Conservation (phyloP, 208 protist genomes). For the Leishmania martiniquensis region DNA sequence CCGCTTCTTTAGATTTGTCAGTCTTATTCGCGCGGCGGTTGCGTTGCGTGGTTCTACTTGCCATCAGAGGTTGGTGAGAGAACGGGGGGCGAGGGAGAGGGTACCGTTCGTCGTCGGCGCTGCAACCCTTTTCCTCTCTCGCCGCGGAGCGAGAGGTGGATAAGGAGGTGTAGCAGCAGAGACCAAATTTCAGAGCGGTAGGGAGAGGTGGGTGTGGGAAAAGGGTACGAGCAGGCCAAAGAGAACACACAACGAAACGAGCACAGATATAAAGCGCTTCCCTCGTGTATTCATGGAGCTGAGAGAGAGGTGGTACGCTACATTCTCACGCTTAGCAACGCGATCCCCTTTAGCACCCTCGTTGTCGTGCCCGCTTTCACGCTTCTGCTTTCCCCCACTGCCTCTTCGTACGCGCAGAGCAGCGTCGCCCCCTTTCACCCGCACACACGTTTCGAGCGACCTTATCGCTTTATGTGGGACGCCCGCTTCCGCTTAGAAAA, state of each 20-base stretch:
- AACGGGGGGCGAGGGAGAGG: neutral
- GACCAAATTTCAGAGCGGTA: neutral
- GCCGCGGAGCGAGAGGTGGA: neutral
- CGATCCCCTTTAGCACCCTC: too few species aligned
- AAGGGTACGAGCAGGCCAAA: neutral
- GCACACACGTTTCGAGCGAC: neutral
- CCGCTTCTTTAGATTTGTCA: neutral
- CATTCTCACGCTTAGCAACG: too few species aligned
- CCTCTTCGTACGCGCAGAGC: neutral
- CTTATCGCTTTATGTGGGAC: neutral
- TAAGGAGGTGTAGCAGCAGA: neutral
- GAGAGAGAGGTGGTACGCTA: neutral
- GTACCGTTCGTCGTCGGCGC: neutral
- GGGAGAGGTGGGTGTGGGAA: neutral
- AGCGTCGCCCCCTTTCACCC: neutral
- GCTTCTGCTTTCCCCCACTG: neutral
- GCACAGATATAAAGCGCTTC: too few species aligned
- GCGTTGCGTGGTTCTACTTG: neutral
- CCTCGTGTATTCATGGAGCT: too few species aligned
- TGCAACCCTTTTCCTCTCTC: neutral
- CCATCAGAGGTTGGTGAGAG: neutral
- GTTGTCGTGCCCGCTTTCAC: too few species aligned
- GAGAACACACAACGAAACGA: too few species aligned
- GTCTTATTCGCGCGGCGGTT: neutral
- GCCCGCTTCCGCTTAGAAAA: neutral